Conservation (phyloP, 208 protist genomes). For the Naegleria gruberi region DNA sequence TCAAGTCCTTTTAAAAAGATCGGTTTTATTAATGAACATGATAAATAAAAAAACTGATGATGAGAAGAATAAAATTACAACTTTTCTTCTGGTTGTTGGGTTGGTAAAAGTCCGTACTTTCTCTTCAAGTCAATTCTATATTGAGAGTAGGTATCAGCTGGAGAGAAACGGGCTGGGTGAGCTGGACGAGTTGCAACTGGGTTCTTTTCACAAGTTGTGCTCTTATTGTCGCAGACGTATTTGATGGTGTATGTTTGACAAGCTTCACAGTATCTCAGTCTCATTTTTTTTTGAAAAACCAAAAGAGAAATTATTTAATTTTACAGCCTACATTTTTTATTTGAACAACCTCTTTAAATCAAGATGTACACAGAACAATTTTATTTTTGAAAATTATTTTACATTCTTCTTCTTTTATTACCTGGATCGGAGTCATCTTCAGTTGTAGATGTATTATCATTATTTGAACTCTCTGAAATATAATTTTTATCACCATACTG, state of each 20-base stretch:
- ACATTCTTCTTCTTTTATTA: background rate
- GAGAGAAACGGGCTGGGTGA: conserved; percentile 79
- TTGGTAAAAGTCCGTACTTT: conserved; percentile 46
- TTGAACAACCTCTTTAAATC: too few relatives aligned
- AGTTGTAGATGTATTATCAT: background rate
- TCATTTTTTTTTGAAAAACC: background rate
- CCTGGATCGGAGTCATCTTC: background rate
- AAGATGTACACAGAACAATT: too few relatives aligned
- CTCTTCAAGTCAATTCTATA: conserved; percentile 79
- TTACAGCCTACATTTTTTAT: too few relatives aligned
- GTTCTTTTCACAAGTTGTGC: background rate
- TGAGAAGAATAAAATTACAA: conserved; percentile 18
- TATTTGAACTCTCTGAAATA: background rate
- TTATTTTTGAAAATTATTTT: too few relatives aligned
- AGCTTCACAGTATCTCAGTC: background rate
- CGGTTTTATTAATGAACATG: too few relatives aligned
- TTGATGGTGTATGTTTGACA: background rate
- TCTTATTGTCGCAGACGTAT: background rate
- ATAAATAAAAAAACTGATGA: too few relatives aligned
- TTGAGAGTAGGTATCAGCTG: conserved; percentile 78
- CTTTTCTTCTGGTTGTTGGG: background rate
- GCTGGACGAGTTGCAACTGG: conserved; percentile 62
- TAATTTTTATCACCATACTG: background rate
- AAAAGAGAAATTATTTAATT: too few relatives aligned
- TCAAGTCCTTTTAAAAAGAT: too few relatives aligned